Evolutionary conservation across 1,139 yeast genomes (phyloP).

Genomic region (Kodamaea sp.): DNA sequence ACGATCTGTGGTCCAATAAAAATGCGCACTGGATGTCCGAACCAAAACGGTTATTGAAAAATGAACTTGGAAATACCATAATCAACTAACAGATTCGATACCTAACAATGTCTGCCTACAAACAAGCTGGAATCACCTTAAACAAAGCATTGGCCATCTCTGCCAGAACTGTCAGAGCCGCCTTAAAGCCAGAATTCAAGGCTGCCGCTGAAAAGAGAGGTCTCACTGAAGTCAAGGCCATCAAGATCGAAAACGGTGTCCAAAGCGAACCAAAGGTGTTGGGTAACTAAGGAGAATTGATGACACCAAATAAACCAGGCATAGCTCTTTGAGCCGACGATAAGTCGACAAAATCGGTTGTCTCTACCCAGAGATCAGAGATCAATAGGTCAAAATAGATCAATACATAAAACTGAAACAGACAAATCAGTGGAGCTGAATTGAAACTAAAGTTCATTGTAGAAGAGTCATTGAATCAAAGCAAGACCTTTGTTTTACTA

Average conservation of each 20-base stretch:
- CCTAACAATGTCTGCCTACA: constrained; percentile 67
- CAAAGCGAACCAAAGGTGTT: constrained; percentile 39
- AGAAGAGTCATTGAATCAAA: no score
- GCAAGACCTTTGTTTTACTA: no score
- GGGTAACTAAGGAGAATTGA: background rate
- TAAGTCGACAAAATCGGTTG: no score
- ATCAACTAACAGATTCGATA: background rate
- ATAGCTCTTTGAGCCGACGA: no score
- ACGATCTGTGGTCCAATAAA: constrained; percentile 8
- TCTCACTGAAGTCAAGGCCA: constrained; percentile 70
- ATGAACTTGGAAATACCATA: constrained; percentile 3
- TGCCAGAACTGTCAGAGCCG: constrained; percentile 84
- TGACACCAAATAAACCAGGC: no score
- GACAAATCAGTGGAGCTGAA: no score
- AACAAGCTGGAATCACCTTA: constrained; percentile 84
- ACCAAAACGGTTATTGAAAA: constrained; percentile 5
- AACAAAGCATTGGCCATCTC: constrained; percentile 91
- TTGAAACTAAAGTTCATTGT: no score
- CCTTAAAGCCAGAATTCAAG: constrained; percentile 86
- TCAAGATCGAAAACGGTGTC: constrained; percentile 71
- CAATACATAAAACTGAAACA: no score
- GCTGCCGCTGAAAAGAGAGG: constrained; percentile 77
- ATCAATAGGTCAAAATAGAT: no score
- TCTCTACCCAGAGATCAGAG: no score
- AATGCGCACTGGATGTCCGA: constrained; percentile 7